Conservation (phyloP, 495 filamentous ascomycete species). For the Penicillium pulvis region DNA sequence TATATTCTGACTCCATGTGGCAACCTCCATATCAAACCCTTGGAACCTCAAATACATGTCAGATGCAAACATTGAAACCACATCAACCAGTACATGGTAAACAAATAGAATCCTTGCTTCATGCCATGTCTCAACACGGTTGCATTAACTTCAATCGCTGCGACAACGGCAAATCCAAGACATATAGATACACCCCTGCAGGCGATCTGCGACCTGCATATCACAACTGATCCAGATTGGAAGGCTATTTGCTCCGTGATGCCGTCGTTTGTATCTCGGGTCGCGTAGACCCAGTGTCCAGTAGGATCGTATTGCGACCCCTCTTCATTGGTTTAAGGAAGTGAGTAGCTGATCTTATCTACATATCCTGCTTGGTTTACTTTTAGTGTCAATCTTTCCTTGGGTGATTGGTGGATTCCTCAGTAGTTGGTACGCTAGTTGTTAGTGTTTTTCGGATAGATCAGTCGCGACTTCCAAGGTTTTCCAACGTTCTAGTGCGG, state of each 20-base stretch:
- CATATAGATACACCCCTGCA: constrained; percentile 25
- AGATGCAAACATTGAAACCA: neutral
- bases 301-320: neutral
- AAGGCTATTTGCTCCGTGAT: constrained; percentile 3
- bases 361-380: neutral
- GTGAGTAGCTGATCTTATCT: neutral
- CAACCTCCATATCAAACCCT: neutral
- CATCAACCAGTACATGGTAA: neutral
- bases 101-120: neutral
- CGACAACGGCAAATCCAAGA: constrained; percentile 11
- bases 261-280: neutral
- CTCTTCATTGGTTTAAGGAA: neutral
- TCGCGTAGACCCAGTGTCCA: neutral
- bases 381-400: neutral
- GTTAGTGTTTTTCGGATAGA: neutral
- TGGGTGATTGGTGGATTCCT: neutral
- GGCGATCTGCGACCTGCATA: constrained; percentile 28
- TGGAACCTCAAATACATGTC: neutral
- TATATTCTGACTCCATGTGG: neutral
- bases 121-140: neutral
- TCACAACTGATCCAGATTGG: constrained; percentile 21
- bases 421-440: neutral
- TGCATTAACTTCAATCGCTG: neutral
- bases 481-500: neutral
- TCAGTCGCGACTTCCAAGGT: neutral